Percentiles rank a stretch among this genome's conserved stretches.
Conservation (phyloP, 306 rosid species). For the Albizia julibrissin region DNA sequence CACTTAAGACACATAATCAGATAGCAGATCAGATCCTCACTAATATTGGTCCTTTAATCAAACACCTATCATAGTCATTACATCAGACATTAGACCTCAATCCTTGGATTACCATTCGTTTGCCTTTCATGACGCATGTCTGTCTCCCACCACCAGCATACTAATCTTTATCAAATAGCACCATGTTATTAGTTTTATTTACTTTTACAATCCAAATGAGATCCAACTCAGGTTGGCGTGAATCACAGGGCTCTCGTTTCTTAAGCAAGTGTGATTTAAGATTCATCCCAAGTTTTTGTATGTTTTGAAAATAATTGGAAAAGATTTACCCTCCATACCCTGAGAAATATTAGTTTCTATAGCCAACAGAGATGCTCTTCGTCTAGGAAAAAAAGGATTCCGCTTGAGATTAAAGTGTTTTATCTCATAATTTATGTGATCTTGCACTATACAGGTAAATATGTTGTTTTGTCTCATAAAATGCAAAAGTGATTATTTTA, state of each 20-base stretch:
- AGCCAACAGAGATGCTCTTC: background rate
- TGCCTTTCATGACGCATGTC: background rate
- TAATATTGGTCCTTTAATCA: background rate
- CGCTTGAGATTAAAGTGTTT: no score
- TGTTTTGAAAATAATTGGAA: background rate
- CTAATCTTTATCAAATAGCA: background rate
- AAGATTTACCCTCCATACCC: background rate
- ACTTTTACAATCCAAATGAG: background rate
- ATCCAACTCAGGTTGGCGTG: background rate
- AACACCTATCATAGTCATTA: background rate
- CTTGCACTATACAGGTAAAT: no score
- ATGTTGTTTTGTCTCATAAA: no score
- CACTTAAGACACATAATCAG: background rate
- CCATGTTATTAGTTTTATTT: background rate
- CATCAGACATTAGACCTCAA: background rate
- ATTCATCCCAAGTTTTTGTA: background rate
- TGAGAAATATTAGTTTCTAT: background rate
- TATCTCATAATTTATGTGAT: no score
- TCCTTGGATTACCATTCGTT: background rate
- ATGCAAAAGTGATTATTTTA: no score
- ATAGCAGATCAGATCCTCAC: background rate
- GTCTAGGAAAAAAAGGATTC: no score
- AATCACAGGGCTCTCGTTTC: background rate
- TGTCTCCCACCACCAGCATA: background rate
- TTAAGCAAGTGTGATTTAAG: background rate